Base-by-base conservation (phyloP, 2,329 filamentous ascomycete species). In the Scedosporium aurantiacum region DNA sequence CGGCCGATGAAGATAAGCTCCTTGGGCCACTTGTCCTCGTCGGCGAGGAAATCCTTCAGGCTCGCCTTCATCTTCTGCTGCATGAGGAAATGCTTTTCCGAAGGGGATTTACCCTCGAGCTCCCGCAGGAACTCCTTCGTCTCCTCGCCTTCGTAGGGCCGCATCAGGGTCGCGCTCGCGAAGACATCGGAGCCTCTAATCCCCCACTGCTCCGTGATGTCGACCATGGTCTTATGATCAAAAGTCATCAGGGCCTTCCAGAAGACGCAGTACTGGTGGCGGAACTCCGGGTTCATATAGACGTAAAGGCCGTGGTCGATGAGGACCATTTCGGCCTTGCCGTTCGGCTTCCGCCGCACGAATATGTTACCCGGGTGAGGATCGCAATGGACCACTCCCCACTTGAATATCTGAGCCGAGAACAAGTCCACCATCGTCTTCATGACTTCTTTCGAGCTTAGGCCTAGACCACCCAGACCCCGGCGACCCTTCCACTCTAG, bases 221-320 rank as follows among this genome's bases (percentile, higher is more conserved):
- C 78, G 60, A 76, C 73, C 60, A 97, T 86, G 2, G 88, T 90
- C 23, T 81, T 77, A 74, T 97, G 96, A 78, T 99, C 94, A 66
- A 97, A 94, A 0, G 91, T 91, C 78, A 97, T 85, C 10, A 99
- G 83, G 0, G 89, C 87, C 73, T 95, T 96, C 94, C 94, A 99
- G 77, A 99, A 94, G 3, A 84, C 78, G 18, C 87, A 86, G 73
- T 97, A 97, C 72, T 97, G 85, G 69, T 88, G 87, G 10, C 91
- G 84, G 76, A 97, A 96, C 63, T 84, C 78, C 1, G 89, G 87
- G 25, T 84, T 80, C 89, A 97, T 94, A 73, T 90, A 88, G 61
- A 97, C 90, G 76, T 99, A 99, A 5, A 99, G 84, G 0, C 94
- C 94, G 73, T 99, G 94, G 73, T 99, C 94, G 70, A 99, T 96